A percentile compares a stretch with the other conserved stretches of the same genome.
These are phyloP conservation scores for Porphyrellus cyaneotinctus DNA, from an alignment of 768 basidiomycete species.

Conservation along the genomic window DNA sequence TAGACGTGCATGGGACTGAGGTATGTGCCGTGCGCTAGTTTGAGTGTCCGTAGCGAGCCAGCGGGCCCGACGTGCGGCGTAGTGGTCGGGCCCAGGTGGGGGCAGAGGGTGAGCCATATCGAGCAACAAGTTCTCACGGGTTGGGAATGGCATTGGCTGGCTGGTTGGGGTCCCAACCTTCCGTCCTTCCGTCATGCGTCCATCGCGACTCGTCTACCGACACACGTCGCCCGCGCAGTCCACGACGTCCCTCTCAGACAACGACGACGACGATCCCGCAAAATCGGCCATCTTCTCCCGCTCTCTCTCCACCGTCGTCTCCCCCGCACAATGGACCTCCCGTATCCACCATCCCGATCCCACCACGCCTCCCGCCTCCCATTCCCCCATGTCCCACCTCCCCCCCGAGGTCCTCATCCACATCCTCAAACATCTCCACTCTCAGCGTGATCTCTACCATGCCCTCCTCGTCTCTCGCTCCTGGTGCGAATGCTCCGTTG, in stretches of 20 bases:
- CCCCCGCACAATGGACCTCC: slow-evolving; percentile 65
- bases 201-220: slow-evolving; percentile 35
- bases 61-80: slow-evolving; percentile 54
- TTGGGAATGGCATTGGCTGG: not conserved
- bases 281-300: slow-evolving; percentile 41
- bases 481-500: slow-evolving; percentile 96
- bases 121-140: slow-evolving; percentile 20
- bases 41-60: slow-evolving; percentile 46
- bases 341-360: slow-evolving; percentile 33
- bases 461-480: slow-evolving; percentile 78
- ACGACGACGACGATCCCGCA: slow-evolving; percentile 61
- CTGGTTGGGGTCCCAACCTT: too few species aligned
- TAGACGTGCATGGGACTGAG: slow-evolving; percentile 44
- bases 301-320: slow-evolving; percentile 38
- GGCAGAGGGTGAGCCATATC: slow-evolving; percentile 41
- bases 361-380: slow-evolving; percentile 27
- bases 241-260: slow-evolving; percentile 74
- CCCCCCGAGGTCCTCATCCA: slow-evolving; percentile 93
- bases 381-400: slow-evolving; percentile 60
- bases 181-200: slow-evolving; percentile 18
- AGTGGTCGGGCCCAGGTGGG: slow-evolving; percentile 60
- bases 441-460: slow-evolving; percentile 66
- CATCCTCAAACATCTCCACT: slow-evolving; percentile 80
- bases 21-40: slow-evolving; percentile 26
- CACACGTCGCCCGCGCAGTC: slow-evolving; percentile 59